Percentiles rank a stretch among this genome's conserved stretches.
phyloP scores from a whole-genome alignment of 129 eudicot species.

The Artemisia annua region DNA sequence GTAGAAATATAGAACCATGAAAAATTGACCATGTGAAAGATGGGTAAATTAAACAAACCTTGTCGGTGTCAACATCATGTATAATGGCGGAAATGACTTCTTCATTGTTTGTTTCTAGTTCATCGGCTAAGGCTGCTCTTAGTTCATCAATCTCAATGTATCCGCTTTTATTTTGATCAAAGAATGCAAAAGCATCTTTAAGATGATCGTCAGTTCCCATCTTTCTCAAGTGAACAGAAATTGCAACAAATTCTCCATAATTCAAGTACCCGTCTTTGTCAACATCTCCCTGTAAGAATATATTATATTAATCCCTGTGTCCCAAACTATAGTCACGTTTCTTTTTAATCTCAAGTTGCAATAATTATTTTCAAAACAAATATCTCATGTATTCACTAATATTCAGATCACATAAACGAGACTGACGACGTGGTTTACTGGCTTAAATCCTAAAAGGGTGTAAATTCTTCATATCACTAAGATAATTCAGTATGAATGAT shows the following conservation, averaged over 20 bases:
- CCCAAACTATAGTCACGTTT: neutral
- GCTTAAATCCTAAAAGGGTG: too few species aligned
- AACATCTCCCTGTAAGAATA: slow-evolving; percentile 64
- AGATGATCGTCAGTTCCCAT: slow-evolving; percentile 86
- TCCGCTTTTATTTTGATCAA: slow-evolving; percentile 68
- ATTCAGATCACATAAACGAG: too few species aligned
- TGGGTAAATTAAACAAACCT: slow-evolving; percentile 41
- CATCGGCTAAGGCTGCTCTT: slow-evolving; percentile 67
- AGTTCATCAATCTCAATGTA: slow-evolving; percentile 84
- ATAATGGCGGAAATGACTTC: slow-evolving; percentile 81
- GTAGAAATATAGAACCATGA: neutral
- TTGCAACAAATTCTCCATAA: slow-evolving; percentile 76
- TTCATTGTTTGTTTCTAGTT: slow-evolving; percentile 55
- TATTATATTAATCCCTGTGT: slow-evolving; percentile 5
- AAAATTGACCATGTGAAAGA: neutral
- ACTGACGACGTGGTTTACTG: too few species aligned
- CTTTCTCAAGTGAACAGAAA: slow-evolving; percentile 72
- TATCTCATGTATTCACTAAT: neutral
- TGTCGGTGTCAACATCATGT: slow-evolving; percentile 87
- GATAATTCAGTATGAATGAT: too few species aligned
- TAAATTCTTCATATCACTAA: too few species aligned
- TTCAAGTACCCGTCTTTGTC: slow-evolving; percentile 72
- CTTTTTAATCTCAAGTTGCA: neutral
- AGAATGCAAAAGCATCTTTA: slow-evolving; percentile 66
- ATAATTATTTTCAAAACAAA: neutral